Evolutionary conservation across 2,329 filamentous ascomycete genomes (phyloP), one percentile per base, ranked within the genome.

Genomic region (Leptographium wingfieldii): DNA sequence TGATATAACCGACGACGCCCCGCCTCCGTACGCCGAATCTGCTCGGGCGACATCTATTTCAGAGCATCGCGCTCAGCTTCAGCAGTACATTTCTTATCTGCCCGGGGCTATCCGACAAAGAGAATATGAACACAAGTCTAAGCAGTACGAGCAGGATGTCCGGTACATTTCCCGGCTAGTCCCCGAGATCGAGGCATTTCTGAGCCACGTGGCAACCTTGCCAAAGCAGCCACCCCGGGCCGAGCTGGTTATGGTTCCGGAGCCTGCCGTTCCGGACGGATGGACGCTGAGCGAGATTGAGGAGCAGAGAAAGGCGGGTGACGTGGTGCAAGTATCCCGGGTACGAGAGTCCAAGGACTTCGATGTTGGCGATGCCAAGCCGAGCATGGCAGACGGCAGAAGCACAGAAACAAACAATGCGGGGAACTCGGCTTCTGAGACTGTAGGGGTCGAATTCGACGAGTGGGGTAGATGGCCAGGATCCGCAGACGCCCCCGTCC

Each of bases 241-340:
- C 1, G 74, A 78, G 56, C 71, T 80, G 53, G 74, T 72, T 9
- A 67, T 81, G 43, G 72, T 81, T 0, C 78, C 79, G 0, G 73
- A 66, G 2, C 65, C 66, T 5, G 74, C 73, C 4, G 72, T 80
- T 0, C 70, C 68, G 0, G 49, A 61, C 1, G 66, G 63, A 1
- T 77, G 75, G 74, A 59, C 51, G 19, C 68, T 74, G 29, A 72
- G 66, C 54, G 73, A 73, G 2, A 66, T 67, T 10, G 67, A 67
- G 9, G 68, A 73, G 5, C 64, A 64, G 19, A 56, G 63, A 3
- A 59, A 57, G 5, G 66, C 66, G 55, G 72, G 69, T 2, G 70
- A 73, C 53, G 56, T 72, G 0, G 67, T 71, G 1, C 65, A 63
- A 0, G 63, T 77, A 3, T 65, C 71, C 3, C 68, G 70, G 4